Base-by-base conservation (phyloP, 495 filamentous ascomycete genomes). In the Polyplosphaeria fusca region DNA sequence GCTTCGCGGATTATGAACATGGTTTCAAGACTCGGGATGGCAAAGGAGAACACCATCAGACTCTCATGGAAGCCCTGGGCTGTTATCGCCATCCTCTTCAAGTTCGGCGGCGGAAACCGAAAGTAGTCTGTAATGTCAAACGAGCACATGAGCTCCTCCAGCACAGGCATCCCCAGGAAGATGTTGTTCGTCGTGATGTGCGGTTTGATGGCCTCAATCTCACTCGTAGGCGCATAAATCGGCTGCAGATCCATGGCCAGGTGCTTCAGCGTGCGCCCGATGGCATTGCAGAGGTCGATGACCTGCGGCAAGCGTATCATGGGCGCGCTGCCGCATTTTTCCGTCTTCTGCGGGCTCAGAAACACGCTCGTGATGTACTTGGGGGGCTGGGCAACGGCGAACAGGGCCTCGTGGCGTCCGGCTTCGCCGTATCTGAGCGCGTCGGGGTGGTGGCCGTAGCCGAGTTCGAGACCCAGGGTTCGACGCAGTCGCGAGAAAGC, bases 121-220 rank as follows among this genome's bases (percentile, higher is more conserved):
- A 62, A 55, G 35, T 62, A 56, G 9, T 61, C 58, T 23, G 13
- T 19, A 30, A 27, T 43, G 14, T 61, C 50, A 38, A 12, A 61
- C 5, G 45, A 51, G 43, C 59, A 57, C 12, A 62, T 23, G 4
- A 62, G 41, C 35, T 62, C 59, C 22, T 62, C 59, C 9, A 62
- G 41, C 12, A 26, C 26, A 4, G 40, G 25, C 47, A 62, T 55
- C 14, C 16, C 7, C 4, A 20, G 14, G 40, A 62, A 57, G 25
- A 55, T 40, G 19, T 45, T 45, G 37, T 55, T 45, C 3, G 12
- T 32, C 5, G 27, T 12, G 11, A 47, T 23, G 42, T 55, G 43
- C 11, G 51, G 52, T 1, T 35, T 48, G 7, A 47, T 14, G 7
- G 1, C 2, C 18, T 24, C 14, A 14, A 48, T 25, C 32, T 52